Evolutionary conservation across 306 rosid species (phyloP).

Genomic region (Castanospermum australe): DNA sequence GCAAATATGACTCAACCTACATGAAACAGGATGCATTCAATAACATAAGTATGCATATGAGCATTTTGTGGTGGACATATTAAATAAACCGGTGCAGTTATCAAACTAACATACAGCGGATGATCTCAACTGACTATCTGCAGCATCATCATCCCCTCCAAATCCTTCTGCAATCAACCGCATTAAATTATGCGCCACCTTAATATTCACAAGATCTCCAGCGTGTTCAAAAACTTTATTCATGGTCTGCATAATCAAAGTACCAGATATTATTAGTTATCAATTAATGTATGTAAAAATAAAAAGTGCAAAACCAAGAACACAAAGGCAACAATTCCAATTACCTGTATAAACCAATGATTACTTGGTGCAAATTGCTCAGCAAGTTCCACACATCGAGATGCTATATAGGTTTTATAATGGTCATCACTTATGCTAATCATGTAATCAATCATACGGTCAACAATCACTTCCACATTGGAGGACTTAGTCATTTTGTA

Average conservation of each 20-base stretch:
- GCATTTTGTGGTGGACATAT: background rate
- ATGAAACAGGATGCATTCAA: constrained; percentile 26
- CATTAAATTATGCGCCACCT: constrained; percentile 98
- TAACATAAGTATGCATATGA: background rate
- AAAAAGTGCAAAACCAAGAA: constrained; percentile 16
- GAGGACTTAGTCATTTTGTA: constrained; percentile 96
- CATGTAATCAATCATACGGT: constrained; percentile 94
- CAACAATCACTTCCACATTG: constrained; percentile 98
- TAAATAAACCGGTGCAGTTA: constrained; percentile 24
- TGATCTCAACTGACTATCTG: constrained; percentile 86
- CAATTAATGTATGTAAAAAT: background rate
- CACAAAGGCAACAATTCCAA: background rate
- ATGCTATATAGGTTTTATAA: constrained; percentile 90
- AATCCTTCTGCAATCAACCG: constrained; percentile 98
- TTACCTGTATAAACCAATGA: constrained; percentile 98
- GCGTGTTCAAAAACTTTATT: constrained; percentile 99
- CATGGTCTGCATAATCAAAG: constrained; percentile 69
- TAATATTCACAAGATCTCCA: constrained; percentile 93
- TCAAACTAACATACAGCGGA: constrained; percentile 77
- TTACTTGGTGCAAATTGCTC: constrained; percentile 98
- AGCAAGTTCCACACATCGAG: constrained; percentile 95
- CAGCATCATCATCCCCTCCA: constrained; percentile 87
- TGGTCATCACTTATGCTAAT: constrained; percentile 85
- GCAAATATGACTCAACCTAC: constrained; percentile 91
- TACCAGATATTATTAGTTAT: constrained; percentile 7